Conservation (phyloP, 192 early-diverging fungal species). For the Entomortierella beljakovae region DNA sequence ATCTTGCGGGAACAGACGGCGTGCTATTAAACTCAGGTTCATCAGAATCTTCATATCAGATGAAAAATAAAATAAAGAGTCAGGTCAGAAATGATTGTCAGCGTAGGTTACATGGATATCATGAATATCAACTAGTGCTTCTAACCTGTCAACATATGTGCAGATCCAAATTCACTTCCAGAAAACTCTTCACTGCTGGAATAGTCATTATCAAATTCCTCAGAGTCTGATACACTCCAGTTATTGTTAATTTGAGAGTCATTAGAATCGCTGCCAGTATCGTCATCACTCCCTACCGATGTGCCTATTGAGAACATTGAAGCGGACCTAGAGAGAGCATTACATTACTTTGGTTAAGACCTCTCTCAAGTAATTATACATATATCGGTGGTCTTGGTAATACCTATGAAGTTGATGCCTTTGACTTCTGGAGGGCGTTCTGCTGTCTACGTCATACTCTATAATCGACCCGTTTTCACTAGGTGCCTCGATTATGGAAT, state of each 20-base stretch:
- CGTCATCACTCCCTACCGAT: conserved; percentile 18
- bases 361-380: background rate
- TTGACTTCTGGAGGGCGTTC: background rate
- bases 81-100: too few species aligned
- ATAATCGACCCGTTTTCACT: conserved; percentile 43
- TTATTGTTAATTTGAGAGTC: conserved; percentile 13
- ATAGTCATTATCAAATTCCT: conserved; percentile 34
- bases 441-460: conserved; percentile 19
- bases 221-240: conserved; percentile 25
- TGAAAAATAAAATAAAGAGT: background rate
- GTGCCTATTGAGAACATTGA: conserved; percentile 36
- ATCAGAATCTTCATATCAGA: background rate
- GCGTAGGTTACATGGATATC: background rate
- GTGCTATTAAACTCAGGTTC: conserved; percentile 27
- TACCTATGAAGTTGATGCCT: conserved; percentile 27
- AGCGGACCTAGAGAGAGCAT: conserved; percentile 6
- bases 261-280: conserved; percentile 30
- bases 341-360: background rate
- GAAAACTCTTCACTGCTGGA: conserved; percentile 26
- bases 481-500: conserved; percentile 32
- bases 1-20: conserved; percentile 41
- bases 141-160: conserved; percentile 24
- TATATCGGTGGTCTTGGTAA: background rate
- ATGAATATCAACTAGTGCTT: background rate
- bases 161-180: conserved; percentile 18